phyloP scores from a whole-genome alignment of 176 grass and related monocot species.

The Elymus sibiricus region DNA sequence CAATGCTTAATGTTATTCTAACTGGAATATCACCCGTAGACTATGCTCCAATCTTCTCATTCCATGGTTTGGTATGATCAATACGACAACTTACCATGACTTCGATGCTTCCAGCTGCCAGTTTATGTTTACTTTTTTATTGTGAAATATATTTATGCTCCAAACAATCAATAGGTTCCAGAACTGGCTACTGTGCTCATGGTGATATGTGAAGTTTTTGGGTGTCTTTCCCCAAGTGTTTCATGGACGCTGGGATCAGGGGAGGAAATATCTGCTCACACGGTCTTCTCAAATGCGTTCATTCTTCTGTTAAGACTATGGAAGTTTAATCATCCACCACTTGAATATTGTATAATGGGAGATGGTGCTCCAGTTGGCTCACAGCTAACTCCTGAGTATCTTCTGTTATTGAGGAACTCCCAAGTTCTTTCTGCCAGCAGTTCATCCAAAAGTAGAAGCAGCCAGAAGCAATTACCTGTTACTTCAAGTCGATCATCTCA shows the following conservation, averaged over 20 bases:
- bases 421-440: conserved; percentile 38
- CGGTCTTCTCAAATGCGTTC: conserved; percentile 95
- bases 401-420: conserved; percentile 77
- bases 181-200: conserved; percentile 91
- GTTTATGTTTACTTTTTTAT: conserved; percentile 28
- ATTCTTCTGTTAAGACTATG: conserved; percentile 95
- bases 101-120: conserved; percentile 5
- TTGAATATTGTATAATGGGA: conserved; percentile 91
- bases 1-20: conserved; percentile 95
- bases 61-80: conserved; percentile 88
- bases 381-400: conserved; percentile 94
- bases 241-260: conserved; percentile 64
- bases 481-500: conserved; percentile 35
- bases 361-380: conserved; percentile 94
- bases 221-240: conserved; percentile 65
- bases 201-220: conserved; percentile 95
- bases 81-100: conserved; percentile 1
- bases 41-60: conserved; percentile 88
- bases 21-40: conserved; percentile 90
- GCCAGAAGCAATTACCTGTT: conserved; percentile 27
- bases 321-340: conserved; percentile 98
- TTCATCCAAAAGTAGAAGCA: conserved; percentile 37
- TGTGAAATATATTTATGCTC: not conserved
- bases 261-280: conserved; percentile 74
- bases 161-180: conserved; percentile 56